phyloP scores from a whole-genome alignment of 768 basidiomycete species.

The Grammothele lineata region DNA sequence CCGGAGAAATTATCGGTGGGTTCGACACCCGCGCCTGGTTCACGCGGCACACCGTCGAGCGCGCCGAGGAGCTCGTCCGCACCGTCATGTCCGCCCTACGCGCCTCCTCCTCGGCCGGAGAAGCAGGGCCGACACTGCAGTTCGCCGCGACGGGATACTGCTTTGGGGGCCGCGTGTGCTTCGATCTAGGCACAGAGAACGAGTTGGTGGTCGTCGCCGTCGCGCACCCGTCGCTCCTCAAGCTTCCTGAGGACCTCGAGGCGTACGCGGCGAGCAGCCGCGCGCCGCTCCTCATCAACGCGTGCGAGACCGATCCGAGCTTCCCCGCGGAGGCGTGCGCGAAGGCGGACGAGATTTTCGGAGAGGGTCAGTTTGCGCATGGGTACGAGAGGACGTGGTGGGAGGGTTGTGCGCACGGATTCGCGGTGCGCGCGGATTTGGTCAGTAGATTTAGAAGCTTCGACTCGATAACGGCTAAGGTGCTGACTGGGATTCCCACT shows the following conservation, averaged over 20 bases:
- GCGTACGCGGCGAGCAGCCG: conserved; percentile 42
- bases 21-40: too few species aligned
- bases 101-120: too few species aligned
- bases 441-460: conserved; percentile 9
- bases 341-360: conserved; percentile 34
- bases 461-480: neutral
- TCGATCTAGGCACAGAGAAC: conserved; percentile 59
- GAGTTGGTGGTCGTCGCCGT: conserved; percentile 44
- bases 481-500: neutral
- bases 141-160: conserved; percentile 69
- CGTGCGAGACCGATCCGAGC: conserved; percentile 46
- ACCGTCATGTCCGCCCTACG: too few species aligned
- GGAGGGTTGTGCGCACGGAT: conserved; percentile 28
- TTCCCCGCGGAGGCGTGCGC: conserved; percentile 47
- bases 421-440: conserved; percentile 39
- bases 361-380: conserved; percentile 31
- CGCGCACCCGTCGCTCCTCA: conserved; percentile 59
- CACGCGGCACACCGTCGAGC: too few species aligned
- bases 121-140: conserved; percentile 21
- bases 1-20: too few species aligned
- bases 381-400: conserved; percentile 34
- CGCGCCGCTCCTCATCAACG: conserved; percentile 65
- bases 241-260: conserved; percentile 50
- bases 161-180: conserved; percentile 58
- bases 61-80: too few species aligned